A percentile compares a stretch with the other conserved stretches of the same genome.
phyloP scores from a whole-genome alignment of 768 basidiomycete species.

The Phanerodontia chrysosporium region DNA sequence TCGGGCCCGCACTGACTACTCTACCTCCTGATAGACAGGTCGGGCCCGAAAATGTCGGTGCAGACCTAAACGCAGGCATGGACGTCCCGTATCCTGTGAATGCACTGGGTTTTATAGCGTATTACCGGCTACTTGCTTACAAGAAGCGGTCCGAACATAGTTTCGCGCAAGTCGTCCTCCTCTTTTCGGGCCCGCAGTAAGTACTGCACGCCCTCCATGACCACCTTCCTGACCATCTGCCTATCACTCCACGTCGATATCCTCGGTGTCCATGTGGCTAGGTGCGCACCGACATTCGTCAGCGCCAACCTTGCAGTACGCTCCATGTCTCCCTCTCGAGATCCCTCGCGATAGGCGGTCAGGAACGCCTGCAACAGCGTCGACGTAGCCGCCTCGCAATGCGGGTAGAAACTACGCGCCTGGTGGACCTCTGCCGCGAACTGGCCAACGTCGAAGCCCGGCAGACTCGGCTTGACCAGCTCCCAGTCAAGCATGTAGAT shows the following conservation, averaged over 20 bases:
- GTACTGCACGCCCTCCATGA: slow-evolving; percentile 44
- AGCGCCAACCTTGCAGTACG: slow-evolving; percentile 32
- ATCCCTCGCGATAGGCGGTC: slow-evolving; percentile 34
- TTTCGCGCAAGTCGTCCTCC: not conserved
- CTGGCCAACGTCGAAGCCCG: slow-evolving; percentile 61
- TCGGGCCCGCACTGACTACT: too few species aligned
- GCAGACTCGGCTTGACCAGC: slow-evolving; percentile 48
- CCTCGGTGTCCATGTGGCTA: slow-evolving; percentile 47
- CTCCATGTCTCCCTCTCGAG: slow-evolving; percentile 10
- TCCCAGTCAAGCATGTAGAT: slow-evolving; percentile 66
- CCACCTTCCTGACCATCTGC: slow-evolving; percentile 44
- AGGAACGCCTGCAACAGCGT: slow-evolving; percentile 43
- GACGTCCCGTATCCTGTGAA: too few species aligned
- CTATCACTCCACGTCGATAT: slow-evolving; percentile 42
- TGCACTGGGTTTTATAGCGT: too few species aligned
- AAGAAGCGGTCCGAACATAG: not conserved
- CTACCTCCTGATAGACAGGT: too few species aligned
- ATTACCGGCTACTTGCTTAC: too few species aligned
- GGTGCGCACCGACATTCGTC: slow-evolving; percentile 52
- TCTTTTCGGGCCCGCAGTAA: not conserved
- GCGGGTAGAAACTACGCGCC: slow-evolving; percentile 43
- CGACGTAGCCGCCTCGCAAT: slow-evolving; percentile 28
- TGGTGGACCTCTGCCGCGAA: slow-evolving; percentile 57
- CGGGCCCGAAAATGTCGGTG: too few species aligned
- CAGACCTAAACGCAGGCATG: too few species aligned